Base-by-base conservation (phyloP, 371 early-diverging fungal species). In the Fennellomyces sp. region DNA sequence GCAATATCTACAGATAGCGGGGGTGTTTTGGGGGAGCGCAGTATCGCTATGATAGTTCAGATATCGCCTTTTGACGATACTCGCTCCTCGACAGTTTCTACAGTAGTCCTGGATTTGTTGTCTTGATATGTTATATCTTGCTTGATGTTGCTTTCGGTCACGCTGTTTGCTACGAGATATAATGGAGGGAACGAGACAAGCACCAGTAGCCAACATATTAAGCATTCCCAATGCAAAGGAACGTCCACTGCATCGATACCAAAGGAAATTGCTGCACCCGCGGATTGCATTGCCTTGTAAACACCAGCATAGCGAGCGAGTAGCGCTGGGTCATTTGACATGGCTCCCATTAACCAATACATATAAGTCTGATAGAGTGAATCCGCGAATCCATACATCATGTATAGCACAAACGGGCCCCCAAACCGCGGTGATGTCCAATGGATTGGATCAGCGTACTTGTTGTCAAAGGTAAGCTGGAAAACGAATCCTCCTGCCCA, bases 301-400 rank as follows among this genome's bases (percentile, higher is more conserved):
- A 85, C 88, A 2, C 90, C 94, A 15, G 89, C 86, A 65, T 87
- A 92, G 28, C 88, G 80, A 36, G 92, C 82, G 21, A 91, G 77
- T 30, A 80, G 60, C 59, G 79, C 68, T 64, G 85, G 77, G 42
- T 92, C 88, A 69, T 90, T 90, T 26, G 88, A 80, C 52, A 90
- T 79, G 39, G 91, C 84, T 8, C 92, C 91, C 80, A 91, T 89
- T 29, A 91, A 61, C 91, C 92, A 92, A 80, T 91, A 89, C 29
- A 86, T 79, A 59, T 84, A 84, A 23, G 82, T 78, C 70, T 91
- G 91, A 70, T 83, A 87, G 58, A 89, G 68, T 15, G 91, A 84
- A 72, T 92, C 92, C 15, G 71, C 66, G 11, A 88, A 58, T 13
- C 92, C 91, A 62, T 87, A 89, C 29, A 80, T 15, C 54, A 89